Evolutionary conservation across 2,329 filamentous ascomycete genomes (phyloP).

Genomic region (Beauveria pseudobassiana): DNA sequence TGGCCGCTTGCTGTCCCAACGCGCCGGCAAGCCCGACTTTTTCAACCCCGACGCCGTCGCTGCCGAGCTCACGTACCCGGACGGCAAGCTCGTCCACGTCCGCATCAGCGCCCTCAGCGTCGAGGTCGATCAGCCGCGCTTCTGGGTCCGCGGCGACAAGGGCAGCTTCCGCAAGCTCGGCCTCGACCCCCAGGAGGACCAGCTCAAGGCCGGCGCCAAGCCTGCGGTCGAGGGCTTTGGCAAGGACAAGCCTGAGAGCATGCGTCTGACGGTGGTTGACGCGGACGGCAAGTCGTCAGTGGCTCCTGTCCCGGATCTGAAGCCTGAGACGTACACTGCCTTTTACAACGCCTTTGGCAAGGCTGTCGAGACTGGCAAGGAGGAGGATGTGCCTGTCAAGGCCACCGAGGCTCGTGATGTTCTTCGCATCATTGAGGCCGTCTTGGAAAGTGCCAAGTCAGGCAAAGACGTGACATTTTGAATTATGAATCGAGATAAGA

Average conservation of each 20-base stretch:
- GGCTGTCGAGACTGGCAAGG: slow-evolving; percentile 39
- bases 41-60: slow-evolving; percentile 52
- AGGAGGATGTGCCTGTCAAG: slow-evolving; percentile 45
- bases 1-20: slow-evolving; percentile 60
- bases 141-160: slow-evolving; percentile 68
- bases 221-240: slow-evolving; percentile 59
- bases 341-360: slow-evolving; percentile 53
- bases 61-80: slow-evolving; percentile 58
- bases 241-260: slow-evolving; percentile 52
- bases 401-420: slow-evolving; percentile 46
- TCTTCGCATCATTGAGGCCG: slow-evolving; percentile 44
- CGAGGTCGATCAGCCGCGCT: slow-evolving; percentile 62
- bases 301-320: slow-evolving; percentile 47
- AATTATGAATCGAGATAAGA: background rate
- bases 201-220: slow-evolving; percentile 56
- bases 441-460: slow-evolving; percentile 41
- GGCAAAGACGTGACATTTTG: slow-evolving; percentile 35
- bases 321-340: slow-evolving; percentile 59
- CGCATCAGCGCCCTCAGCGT: slow-evolving; percentile 63
- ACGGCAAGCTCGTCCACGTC: slow-evolving; percentile 57
- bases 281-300: slow-evolving; percentile 43
- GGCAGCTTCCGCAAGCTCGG: slow-evolving; percentile 67
- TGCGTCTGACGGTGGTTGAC: slow-evolving; percentile 49
- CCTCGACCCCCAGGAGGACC: slow-evolving; percentile 69
- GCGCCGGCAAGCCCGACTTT: slow-evolving; percentile 35